Evolutionary conservation across 495 filamentous ascomycete species (phyloP).

Genomic region (Penicillium canariense): DNA sequence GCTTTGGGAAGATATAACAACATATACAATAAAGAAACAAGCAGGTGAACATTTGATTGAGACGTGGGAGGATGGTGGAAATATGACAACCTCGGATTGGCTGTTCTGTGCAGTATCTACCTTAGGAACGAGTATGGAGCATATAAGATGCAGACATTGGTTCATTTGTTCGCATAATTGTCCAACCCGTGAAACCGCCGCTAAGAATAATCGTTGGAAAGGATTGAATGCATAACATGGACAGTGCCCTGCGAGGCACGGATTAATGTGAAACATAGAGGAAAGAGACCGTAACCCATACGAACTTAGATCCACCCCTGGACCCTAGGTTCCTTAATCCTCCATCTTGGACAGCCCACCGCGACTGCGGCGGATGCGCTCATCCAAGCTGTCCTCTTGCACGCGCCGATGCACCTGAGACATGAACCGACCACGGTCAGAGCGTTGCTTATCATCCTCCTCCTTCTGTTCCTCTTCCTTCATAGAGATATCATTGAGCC

Average conservation of each 20-base stretch:
- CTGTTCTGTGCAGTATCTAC: neutral
- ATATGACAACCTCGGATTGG: neutral
- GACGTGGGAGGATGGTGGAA: neutral
- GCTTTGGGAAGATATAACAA: conserved; percentile 33
- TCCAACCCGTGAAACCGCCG: neutral
- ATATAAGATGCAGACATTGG: neutral
- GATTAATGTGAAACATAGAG: neutral
- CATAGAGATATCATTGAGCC: conserved; percentile 65
- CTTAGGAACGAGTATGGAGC: neutral
- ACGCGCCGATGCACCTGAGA: conserved; percentile 39
- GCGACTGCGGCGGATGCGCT: conserved; percentile 41
- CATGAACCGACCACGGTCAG: conserved; percentile 42
- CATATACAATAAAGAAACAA: conserved; percentile 27
- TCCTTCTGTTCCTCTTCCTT: conserved; percentile 62
- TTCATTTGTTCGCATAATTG: neutral
- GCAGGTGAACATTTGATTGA: neutral
- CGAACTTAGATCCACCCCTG: too few species aligned
- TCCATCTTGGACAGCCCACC: conserved; percentile 40
- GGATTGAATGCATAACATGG: neutral
- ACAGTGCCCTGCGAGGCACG: neutral
- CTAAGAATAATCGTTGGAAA: neutral
- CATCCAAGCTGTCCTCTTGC: conserved; percentile 43
- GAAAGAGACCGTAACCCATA: neutral
- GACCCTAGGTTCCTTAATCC: conserved; percentile 14
- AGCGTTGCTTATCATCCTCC: conserved; percentile 54